A percentile compares a stretch with the other conserved stretches of the same genome.
Conservation (phyloP, 129 eudicot genomes). For the Saposhnikovia divaricata region DNA sequence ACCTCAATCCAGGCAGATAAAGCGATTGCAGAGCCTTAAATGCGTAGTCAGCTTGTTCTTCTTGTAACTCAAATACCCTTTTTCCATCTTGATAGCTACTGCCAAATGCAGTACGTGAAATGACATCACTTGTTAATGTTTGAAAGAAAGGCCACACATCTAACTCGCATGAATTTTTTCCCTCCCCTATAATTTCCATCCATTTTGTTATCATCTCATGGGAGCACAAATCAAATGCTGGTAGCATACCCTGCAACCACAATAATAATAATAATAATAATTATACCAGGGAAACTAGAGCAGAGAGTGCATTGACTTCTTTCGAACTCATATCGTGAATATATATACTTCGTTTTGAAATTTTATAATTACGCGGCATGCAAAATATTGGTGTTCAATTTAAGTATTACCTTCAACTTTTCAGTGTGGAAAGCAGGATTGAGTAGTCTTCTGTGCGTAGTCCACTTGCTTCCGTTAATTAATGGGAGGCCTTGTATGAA, state of each 20-base stretch:
- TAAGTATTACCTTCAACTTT: constrained; percentile 28
- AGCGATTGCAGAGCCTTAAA: background rate
- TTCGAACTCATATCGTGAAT: too few relatives aligned
- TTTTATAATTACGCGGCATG: too few relatives aligned
- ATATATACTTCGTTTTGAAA: too few relatives aligned
- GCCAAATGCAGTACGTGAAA: constrained; percentile 10
- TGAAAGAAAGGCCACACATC: background rate
- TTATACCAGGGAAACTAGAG: background rate
- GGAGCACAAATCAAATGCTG: constrained; percentile 1
- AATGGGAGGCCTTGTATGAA: background rate
- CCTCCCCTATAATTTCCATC: constrained; percentile 4
- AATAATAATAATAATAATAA: background rate
- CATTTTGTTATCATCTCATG: background rate
- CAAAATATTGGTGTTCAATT: background rate
- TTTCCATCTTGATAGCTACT: constrained; percentile 9
- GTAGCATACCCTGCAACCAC: background rate
- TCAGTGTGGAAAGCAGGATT: constrained; percentile 52
- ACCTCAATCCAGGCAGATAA: background rate
- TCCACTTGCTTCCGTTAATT: background rate
- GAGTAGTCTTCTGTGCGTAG: constrained; percentile 38
- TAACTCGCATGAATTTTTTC: background rate
- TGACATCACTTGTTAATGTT: background rate
- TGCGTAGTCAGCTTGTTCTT: constrained; percentile 4
- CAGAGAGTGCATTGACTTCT: background rate
- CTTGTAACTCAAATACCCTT: constrained; percentile 1